Base-by-base conservation (phyloP, 1,139 yeast species). In the Tardiomyces blankii region DNA sequence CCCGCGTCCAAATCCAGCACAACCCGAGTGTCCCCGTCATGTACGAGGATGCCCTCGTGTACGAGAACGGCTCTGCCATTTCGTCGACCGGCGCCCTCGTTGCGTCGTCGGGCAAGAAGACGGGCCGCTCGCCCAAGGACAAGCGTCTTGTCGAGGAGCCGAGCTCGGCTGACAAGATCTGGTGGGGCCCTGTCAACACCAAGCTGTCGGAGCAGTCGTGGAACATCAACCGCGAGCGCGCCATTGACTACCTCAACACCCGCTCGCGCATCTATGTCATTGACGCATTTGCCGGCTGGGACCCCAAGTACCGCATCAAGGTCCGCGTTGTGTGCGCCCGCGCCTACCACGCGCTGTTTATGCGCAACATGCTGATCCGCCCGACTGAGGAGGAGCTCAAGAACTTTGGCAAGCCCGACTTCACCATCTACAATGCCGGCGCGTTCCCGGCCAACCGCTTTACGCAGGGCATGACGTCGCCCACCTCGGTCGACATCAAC, bases 131-230 rank as follows among this genome's bases (percentile, higher is more conserved):
- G 41, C 98, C 98, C 65, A 85, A 83, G 73, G 98, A 91, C 71
- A 91, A 91, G 70, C 87, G 98, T 73, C 86, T 91, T 68, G 97
- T 91, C 54, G 96, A 89, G 59, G 97, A 91, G 72, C 83, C 78
- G 57, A 74, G 93, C 46, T 88, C 96, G 39, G 68, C 77, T 48
- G 78, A 85, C 52, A 73, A 89, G 64, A 80, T 91, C 59, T 91
- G 98, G 97, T 91, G 98, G 98, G 98, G 98, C 28, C 97, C 97
- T 9, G 98, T 91, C 59, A 91, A 91, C 74, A 87, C 85, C 70
- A 86, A 89, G 70, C 91, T 91, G 60, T 83, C 87, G 53, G 96
- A 87, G 69, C 80, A 82, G 65, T 88, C 96, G 41, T 91, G 97
- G 97, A 79, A 81, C 62, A 89, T 91, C 60, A 86, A 93, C 66